Percentiles rank a stretch among this genome's conserved stretches.
phyloP scores from a whole-genome alignment of 2,329 filamentous ascomycete genomes.

The Aureobasidium sp. region DNA sequence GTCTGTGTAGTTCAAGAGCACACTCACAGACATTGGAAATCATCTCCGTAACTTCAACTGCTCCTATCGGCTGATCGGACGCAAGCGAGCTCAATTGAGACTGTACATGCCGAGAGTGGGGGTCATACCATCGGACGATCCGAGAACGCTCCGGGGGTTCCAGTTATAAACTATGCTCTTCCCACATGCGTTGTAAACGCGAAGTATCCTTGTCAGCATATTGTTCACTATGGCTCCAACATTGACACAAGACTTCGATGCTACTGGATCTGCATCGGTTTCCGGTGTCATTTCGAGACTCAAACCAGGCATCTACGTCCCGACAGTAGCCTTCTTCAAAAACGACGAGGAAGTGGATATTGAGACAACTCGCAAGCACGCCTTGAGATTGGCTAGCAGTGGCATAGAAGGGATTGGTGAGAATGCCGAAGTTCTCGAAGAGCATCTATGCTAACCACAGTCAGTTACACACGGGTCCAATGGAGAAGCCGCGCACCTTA shows the following conservation, averaged over 20 bases:
- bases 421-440: background rate
- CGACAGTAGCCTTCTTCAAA: constrained; percentile 40
- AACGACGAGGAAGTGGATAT: constrained; percentile 37
- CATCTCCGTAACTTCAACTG: background rate
- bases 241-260: background rate
- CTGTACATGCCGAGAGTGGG: background rate
- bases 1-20: background rate
- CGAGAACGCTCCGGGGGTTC: background rate
- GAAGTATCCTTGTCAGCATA: background rate
- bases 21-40: background rate
- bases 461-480: constrained; percentile 69
- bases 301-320: constrained; percentile 32
- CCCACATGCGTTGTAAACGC: background rate
- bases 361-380: constrained; percentile 37
- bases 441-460: background rate
- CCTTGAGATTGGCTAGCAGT: constrained; percentile 62
- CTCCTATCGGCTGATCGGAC: background rate
- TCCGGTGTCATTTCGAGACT: background rate
- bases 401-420: constrained; percentile 63
- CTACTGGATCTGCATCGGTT: background rate
- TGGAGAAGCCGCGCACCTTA: constrained; percentile 74
- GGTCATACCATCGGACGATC: background rate
- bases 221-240: background rate
- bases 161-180: background rate
- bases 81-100: background rate